Evolutionary conservation across 805 yeast species (phyloP).

Genomic region (Saturnispora mendoncae): DNA sequence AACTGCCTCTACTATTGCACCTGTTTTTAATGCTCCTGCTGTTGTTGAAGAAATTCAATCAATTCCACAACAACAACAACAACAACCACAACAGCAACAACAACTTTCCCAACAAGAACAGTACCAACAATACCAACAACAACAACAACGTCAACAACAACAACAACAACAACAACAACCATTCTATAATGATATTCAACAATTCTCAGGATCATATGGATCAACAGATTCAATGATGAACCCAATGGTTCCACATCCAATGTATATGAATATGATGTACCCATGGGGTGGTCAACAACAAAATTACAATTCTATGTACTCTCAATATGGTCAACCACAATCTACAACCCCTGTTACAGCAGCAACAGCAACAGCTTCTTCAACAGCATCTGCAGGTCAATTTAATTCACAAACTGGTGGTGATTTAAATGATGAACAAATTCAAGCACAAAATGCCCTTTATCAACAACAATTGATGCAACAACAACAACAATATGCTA

Average conservation of each 20-base stretch:
- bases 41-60: conserved; percentile 10
- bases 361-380: conserved; percentile 14
- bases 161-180: conserved; percentile 18
- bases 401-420: not conserved
- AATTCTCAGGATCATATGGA: conserved; percentile 3
- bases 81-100: conserved; percentile 17
- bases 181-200: conserved; percentile 8
- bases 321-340: conserved; percentile 18
- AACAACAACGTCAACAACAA: conserved; percentile 18
- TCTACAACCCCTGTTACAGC: conserved; percentile 14
- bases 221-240: conserved; percentile 5
- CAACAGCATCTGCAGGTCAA: conserved; percentile 11
- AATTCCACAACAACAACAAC: conserved; percentile 4
- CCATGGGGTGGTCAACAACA: conserved; percentile 8
- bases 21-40: conserved; percentile 10
- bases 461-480: conserved; percentile 13
- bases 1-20: conserved; percentile 16
- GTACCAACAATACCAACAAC: conserved; percentile 14
- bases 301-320: conserved; percentile 6
- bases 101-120: conserved; percentile 15
- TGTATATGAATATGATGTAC: conserved; percentile 11
- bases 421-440: conserved; percentile 12
- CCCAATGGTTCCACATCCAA: conserved; percentile 10
- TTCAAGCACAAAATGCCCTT: conserved; percentile 5
- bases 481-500: conserved; percentile 15